Evolutionary conservation across 139 green algal species (phyloP), one percentile per base, ranked within the genome.

Genomic region (Closterium sp.): DNA sequence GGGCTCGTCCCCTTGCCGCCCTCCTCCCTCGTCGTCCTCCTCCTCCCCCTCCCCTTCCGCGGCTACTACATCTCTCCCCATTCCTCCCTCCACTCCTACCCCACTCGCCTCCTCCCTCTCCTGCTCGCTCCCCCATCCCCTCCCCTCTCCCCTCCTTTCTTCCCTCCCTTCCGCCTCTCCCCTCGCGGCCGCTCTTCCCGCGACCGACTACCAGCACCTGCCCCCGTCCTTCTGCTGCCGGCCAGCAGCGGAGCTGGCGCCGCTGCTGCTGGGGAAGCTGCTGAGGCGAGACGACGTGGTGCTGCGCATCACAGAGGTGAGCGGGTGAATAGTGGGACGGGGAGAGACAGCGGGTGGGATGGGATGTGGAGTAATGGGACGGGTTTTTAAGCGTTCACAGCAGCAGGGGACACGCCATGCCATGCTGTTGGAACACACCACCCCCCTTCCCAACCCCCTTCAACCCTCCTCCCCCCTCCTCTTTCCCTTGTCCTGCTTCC

Each of bases 301-400:
- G 5, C 90, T 93, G 34, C 90, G 90, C 64, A 93, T 93, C 87
- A 93, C 90, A 33, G 90, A 93, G 90, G 89, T 92, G n/a, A 66
- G 4, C 12, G 38, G 38, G 36, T 4, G 36, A 6, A 55, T 4
- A 55, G 36, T 4, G 36, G 36, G 36, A 6, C 4, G 6, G 36
- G 6, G 6, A 6, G 36, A 6, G 36, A 55, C 4, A 66, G 1
- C 0, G 38, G 2, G 19, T 66, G 38, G 38, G 2, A 66, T 66
- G 38, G 38, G 38, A 66, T 19, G 38, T 1, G 38, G 19, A 23
- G 38, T 8, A 10, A 66, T 66, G 38, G 38, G 38, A 66, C 19
- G 38, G 38, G 38, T n/a, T n/a, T n/a, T n/a, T n/a, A n/a, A n/a
- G n/a, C n/a, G n/a, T n/a, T n/a, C n/a, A n/a, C n/a, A n/a, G n/a